These are phyloP conservation scores for Talaromyces borbonicus DNA, from an alignment of 495 filamentous ascomycete species.

Conservation along the genomic window DNA sequence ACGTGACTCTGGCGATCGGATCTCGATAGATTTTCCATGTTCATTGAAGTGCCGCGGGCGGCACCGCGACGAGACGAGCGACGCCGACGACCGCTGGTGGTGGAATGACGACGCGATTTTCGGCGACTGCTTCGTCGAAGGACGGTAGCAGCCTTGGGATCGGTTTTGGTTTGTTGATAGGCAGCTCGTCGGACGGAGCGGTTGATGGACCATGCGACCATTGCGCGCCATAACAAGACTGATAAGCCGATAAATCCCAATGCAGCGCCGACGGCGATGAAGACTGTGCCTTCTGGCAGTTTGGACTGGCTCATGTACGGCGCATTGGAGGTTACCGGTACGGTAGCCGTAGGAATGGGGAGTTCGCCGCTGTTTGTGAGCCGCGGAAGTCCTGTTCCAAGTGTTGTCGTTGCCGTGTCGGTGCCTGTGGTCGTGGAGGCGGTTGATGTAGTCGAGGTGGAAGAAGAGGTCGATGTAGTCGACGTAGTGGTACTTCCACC, in stretches of 20 bases:
- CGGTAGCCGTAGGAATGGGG: conserved; percentile 37
- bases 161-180: conserved; percentile 53
- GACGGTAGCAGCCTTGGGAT: conserved; percentile 50
- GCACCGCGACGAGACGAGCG: conserved; percentile 24
- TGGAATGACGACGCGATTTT: conserved; percentile 21
- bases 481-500: not conserved
- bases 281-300: conserved; percentile 88
- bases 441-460: not conserved
- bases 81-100: conserved; percentile 19
- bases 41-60: conserved; percentile 44
- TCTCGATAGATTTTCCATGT: conserved; percentile 43
- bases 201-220: conserved; percentile 87
- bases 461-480: not conserved
- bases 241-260: conserved; percentile 72
- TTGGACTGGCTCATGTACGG: conserved; percentile 94
- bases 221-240: conserved; percentile 76
- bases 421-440: conserved; percentile 16
- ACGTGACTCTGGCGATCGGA: conserved; percentile 26
- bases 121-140: conserved; percentile 14
- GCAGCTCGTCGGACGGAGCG: conserved; percentile 76
- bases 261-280: conserved; percentile 85
- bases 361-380: conserved; percentile 17
- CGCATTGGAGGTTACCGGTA: conserved; percentile 74
- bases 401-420: conserved; percentile 14
- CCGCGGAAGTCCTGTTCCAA: conserved; percentile 1